phyloP scores from a whole-genome alignment of 805 yeast species.

The Cyberlindnera xylosilytica region DNA sequence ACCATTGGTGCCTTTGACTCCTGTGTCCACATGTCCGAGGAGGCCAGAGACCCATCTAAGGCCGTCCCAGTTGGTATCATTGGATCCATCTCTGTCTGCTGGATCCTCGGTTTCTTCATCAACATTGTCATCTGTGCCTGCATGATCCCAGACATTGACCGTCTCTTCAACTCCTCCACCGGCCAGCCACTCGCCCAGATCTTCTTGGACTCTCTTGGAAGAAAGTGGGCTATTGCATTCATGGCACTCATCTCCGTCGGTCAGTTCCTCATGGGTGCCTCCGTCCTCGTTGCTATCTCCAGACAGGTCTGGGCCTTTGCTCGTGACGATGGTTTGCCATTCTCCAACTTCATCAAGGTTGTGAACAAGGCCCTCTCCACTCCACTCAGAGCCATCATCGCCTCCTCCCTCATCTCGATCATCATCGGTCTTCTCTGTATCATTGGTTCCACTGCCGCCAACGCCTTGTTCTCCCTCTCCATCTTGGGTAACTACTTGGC shows the following conservation, averaged over 20 bases:
- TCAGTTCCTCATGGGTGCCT: constrained; percentile 65
- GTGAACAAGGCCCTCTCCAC: constrained; percentile 53
- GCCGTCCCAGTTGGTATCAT: constrained; percentile 67
- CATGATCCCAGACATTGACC: constrained; percentile 40
- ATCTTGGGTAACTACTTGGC: constrained; percentile 62
- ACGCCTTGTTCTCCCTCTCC: constrained; percentile 63
- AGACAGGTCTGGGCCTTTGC: constrained; percentile 76
- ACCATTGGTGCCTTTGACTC: constrained; percentile 74
- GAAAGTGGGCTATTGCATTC: constrained; percentile 61
- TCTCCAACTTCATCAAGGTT: constrained; percentile 47
- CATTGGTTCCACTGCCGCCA: constrained; percentile 58
- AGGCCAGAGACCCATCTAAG: constrained; percentile 57
- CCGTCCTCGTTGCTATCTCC: constrained; percentile 59
- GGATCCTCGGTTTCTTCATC: constrained; percentile 55
- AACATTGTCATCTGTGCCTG: constrained; percentile 56
- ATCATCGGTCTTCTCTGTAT: constrained; percentile 55
- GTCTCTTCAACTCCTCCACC: constrained; percentile 7
- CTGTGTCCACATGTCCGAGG: constrained; percentile 72
- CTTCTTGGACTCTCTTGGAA: constrained; percentile 57
- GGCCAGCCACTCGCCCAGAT: constrained; percentile 40
- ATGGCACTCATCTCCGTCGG: constrained; percentile 56
- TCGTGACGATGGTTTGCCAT: constrained; percentile 71
- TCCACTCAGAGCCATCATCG: constrained; percentile 53
- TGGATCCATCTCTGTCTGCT: constrained; percentile 54
- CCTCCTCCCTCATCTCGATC: constrained; percentile 43